These are phyloP conservation scores for Candida easanensis DNA, from an alignment of 805 yeast species.

Conservation along the genomic window DNA sequence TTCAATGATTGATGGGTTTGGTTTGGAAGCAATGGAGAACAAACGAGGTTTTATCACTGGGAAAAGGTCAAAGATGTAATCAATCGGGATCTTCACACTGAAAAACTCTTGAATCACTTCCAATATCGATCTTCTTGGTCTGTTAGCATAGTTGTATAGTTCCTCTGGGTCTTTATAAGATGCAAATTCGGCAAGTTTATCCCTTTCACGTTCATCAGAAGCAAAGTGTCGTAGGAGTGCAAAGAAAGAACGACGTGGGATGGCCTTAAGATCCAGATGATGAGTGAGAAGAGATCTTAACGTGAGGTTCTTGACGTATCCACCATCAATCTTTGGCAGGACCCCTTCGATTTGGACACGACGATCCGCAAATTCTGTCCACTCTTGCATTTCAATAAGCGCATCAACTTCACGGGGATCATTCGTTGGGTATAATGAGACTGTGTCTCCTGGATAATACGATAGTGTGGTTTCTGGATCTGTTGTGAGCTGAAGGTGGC, in stretches of 20 bases:
- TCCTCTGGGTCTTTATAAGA: conserved; percentile 74
- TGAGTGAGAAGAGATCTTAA: conserved; percentile 68
- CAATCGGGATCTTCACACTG: conserved; percentile 70
- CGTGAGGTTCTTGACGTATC: conserved; percentile 59
- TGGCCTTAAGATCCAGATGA: conserved; percentile 77
- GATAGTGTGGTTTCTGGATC: conserved; percentile 20
- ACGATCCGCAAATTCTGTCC: conserved; percentile 72
- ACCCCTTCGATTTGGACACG: conserved; percentile 33
- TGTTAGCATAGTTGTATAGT: conserved; percentile 83
- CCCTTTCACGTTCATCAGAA: conserved; percentile 68
- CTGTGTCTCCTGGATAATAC: conserved; percentile 78
- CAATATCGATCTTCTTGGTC: conserved; percentile 84
- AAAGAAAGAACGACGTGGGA: conserved; percentile 85
- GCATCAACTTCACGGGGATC: conserved; percentile 58
- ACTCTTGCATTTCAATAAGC: conserved; percentile 65
- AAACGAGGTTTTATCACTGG: conserved; percentile 79
- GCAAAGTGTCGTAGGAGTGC: conserved; percentile 72
- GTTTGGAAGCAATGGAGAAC: conserved; percentile 78
- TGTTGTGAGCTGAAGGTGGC: conserved; percentile 41
- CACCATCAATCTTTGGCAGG: conserved; percentile 48
- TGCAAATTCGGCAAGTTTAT: conserved; percentile 73
- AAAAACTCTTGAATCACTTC: conserved; percentile 84
- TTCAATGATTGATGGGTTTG: conserved; percentile 45
- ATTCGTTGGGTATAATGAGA: conserved; percentile 75
- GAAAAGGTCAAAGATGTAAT: conserved; percentile 70